These are phyloP conservation scores for Calonectria multiphialidica DNA, from an alignment of 2,329 filamentous ascomycete genomes.

Conservation along the genomic window DNA sequence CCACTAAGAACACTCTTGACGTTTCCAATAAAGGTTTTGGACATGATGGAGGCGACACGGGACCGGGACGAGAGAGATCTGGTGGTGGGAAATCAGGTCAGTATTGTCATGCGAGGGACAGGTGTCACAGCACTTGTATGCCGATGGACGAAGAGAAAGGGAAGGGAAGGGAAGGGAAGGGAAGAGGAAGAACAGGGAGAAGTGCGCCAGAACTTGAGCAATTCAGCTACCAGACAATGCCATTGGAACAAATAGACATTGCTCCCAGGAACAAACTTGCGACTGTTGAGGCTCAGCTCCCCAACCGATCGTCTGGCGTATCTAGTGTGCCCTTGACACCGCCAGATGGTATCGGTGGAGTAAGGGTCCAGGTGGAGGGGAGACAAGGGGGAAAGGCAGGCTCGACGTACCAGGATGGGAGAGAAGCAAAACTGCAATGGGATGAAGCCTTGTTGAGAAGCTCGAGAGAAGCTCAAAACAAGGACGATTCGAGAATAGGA, in stretches of 20 bases:
- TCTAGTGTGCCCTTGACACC: constrained; percentile 29
- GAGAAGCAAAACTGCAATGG: constrained; percentile 12
- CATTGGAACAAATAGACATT: neutral
- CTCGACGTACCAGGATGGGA: constrained; percentile 39
- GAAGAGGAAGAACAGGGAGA: neutral
- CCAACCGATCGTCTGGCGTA: neutral
- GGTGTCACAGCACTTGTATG: neutral
- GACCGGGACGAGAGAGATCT: constrained; percentile 38
- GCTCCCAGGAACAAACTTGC: neutral
- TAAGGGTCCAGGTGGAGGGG: neutral
- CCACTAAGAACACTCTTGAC: constrained; percentile 97
- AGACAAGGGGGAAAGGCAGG: neutral
- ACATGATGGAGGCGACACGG: constrained; percentile 54
- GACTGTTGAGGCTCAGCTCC: constrained; percentile 26
- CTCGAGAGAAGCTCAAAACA: constrained; percentile 34
- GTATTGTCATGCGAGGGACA: constrained; percentile 15
- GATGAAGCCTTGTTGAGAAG: constrained; percentile 38
- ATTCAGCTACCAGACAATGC: neutral
- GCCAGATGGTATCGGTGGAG: constrained; percentile 24
- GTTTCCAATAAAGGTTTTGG: constrained; percentile 72
- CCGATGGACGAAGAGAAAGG: neutral
- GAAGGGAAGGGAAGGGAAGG: neutral
- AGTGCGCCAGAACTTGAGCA: neutral
- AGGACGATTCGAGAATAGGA: constrained; percentile 27
- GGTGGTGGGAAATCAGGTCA: constrained; percentile 26